phyloP scores from a whole-genome alignment of 306 rosid species.

The Cercis canadensis region DNA sequence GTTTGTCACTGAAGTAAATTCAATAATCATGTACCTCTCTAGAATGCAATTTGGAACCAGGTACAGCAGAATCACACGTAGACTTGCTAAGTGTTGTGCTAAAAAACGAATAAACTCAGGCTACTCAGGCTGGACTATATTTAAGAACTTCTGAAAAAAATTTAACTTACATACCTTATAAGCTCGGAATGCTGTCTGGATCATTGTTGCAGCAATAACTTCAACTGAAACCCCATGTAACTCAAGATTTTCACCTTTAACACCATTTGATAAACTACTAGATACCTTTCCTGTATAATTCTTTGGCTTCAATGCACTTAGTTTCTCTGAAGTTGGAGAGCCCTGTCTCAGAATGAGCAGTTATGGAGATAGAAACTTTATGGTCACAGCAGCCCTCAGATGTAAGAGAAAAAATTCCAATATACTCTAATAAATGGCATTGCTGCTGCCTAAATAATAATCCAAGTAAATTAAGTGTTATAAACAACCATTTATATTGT shows the following conservation, averaged over 20 bases:
- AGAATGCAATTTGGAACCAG: conserved; percentile 20
- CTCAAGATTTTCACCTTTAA: conserved; percentile 45
- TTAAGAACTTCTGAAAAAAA: conserved; percentile 22
- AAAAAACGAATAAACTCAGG: conserved; percentile 14
- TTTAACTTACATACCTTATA: conserved; percentile 55
- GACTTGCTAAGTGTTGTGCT: not conserved
- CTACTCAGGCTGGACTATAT: conserved; percentile 5
- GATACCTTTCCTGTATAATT: conserved; percentile 44
- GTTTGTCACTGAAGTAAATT: not conserved
- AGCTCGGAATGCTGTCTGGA: conserved; percentile 92
- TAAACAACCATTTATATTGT: not conserved
- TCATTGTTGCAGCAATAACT: conserved; percentile 79
- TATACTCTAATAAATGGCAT: conserved; percentile 24
- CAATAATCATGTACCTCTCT: conserved; percentile 13
- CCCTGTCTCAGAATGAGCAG: conserved; percentile 52
- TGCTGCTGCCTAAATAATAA: conserved; percentile 17
- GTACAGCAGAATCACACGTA: not conserved
- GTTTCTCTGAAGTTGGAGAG: conserved; percentile 49
- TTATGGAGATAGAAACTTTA: conserved; percentile 29
- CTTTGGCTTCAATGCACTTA: conserved; percentile 49
- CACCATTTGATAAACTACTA: conserved; percentile 44
- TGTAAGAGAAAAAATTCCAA: conserved; percentile 25
- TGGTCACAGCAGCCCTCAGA: conserved; percentile 26
- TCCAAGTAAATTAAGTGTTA: not conserved
- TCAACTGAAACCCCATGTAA: conserved; percentile 59